These are phyloP conservation scores for Thalassia testudinum DNA, from an alignment of 116 monocot species.

Conservation along the genomic window DNA sequence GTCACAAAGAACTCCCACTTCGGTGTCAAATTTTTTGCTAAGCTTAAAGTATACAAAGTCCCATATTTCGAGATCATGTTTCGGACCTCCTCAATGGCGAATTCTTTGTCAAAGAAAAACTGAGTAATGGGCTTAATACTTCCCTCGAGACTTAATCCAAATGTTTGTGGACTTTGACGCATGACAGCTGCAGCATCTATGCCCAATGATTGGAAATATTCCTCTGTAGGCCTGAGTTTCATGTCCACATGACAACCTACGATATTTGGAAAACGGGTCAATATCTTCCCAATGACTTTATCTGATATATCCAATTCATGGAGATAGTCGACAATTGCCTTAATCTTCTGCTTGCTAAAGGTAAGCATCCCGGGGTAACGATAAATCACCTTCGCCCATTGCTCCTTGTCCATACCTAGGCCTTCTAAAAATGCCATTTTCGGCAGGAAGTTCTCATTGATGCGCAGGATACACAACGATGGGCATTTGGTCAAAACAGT, in stretches of 20 bases:
- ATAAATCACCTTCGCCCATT: constrained; percentile 82
- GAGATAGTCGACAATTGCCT: constrained; percentile 47
- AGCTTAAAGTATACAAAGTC: constrained; percentile 77
- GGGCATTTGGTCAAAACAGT: constrained; percentile 68
- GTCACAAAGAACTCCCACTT: constrained; percentile 83
- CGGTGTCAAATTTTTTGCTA: constrained; percentile 57
- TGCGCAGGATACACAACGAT: constrained; percentile 80
- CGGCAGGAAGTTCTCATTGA: constrained; percentile 76
- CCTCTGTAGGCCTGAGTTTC: constrained; percentile 59
- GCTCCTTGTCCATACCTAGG: constrained; percentile 60
- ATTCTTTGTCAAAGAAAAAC: constrained; percentile 71
- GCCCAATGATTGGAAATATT: constrained; percentile 62
- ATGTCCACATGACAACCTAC: constrained; percentile 75
- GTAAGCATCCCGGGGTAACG: constrained; percentile 82
- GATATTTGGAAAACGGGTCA: constrained; percentile 80
- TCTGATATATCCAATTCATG: constrained; percentile 54
- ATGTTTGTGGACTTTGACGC: constrained; percentile 69
- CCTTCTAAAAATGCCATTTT: constrained; percentile 76
- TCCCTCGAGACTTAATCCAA: constrained; percentile 70
- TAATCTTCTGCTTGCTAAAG: constrained; percentile 71
- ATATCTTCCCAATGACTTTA: constrained; percentile 70
- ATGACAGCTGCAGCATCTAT: constrained; percentile 49
- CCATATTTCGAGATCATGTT: constrained; percentile 68
- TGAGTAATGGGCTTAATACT: constrained; percentile 76
- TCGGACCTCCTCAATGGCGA: constrained; percentile 36